Base-by-base conservation (phyloP, 768 basidiomycete species). In the Tephrocybe sp. region DNA sequence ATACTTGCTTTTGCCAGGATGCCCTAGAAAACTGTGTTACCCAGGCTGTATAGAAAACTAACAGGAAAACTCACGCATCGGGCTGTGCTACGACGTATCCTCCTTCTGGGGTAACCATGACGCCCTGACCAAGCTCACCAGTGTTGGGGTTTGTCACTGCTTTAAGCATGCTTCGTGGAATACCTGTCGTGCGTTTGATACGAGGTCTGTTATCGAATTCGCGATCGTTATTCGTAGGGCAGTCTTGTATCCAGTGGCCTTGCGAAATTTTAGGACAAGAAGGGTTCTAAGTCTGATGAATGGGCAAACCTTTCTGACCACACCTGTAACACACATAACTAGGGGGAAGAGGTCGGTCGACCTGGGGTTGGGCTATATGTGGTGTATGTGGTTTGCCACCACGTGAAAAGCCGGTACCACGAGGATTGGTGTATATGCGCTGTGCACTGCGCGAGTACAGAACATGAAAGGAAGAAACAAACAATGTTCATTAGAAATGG, bases 181-280 rank as follows among this genome's bases (percentile, higher is more conserved):
- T 99, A 69, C 97, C 97, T 9, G 97, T 99, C 4, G 97, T 98
- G 43, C 97, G 81, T 65, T 98, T 98, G 66, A 99, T 95, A 22
- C 95, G 87, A 39, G 96, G 96, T 49, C 89, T 77, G 61, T 98
- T 88, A 67, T 96, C 92, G 56, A 87, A 97, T 41, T 95, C 92
- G 43, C 92, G 87, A 64, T 99, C 92, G 59, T 88, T 94, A 65
- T 98, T 98, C 5, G 94, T 97, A 1, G 97, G 97, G 65, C 97
- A 99, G 55, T 97, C 92, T 64, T 99, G 95, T 56, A 99, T 99
- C 97, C 97, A 99, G 64, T 99, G 97, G 32, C 97, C 96, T 98
- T 65, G 16, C 18, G 37, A 49, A 52, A 35, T 27, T 9, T 37
- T 52, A 44, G 65, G 44, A 60, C 36, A 30, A 30, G 9, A 31